Evolutionary conservation across 2,329 filamentous ascomycete species (phyloP), one percentile per base, ranked within the genome.

Genomic region (Parastagonospora avenae): DNA sequence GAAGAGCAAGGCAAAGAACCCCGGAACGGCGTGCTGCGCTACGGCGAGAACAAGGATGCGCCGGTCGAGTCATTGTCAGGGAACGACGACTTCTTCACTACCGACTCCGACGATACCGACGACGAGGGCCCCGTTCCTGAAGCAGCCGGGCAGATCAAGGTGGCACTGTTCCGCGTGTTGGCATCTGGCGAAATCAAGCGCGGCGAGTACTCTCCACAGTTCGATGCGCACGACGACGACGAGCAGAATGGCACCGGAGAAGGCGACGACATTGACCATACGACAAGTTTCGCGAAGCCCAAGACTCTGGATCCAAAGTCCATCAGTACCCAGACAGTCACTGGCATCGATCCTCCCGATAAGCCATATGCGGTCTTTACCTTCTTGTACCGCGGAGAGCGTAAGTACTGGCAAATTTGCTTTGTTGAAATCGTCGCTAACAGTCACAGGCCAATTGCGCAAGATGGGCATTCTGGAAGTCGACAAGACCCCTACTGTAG

Each of bases 241-340:
- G 92, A 96, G 73, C 80, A 83, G 50, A 79, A 79, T 35, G 77
- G 76, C 27, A 81, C 79, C 6, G 83, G 80, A 43, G 85, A 81
- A 27, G 85, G 89, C 53, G 90, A 92, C 63, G 91, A 96, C 67
- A 85, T 97, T 49, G 94, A 97, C 75, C 94, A 99, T 72, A 97
- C 94, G 2, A 97, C 94, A 7, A 96, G 92, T 71, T 97, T 97
- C 74, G 93, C 93, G 8, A 96, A 97, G 77, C 93, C 92, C 11
- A 97, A 97, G 81, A 89, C 91, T 1, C 81, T 97, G 46, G 95
- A 97, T 76, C 93, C 93, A 0, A 97, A 97, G 77, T 92, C 91
- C 2, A 99, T 99, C 70, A 97, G 92, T 70, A 99, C 94, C 2
- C 94, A 99, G 76, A 99, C 94, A 0, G 94, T 99, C n/a, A 97